phyloP scores from a whole-genome alignment of 495 filamentous ascomycete genomes.

The Podospora australis region DNA sequence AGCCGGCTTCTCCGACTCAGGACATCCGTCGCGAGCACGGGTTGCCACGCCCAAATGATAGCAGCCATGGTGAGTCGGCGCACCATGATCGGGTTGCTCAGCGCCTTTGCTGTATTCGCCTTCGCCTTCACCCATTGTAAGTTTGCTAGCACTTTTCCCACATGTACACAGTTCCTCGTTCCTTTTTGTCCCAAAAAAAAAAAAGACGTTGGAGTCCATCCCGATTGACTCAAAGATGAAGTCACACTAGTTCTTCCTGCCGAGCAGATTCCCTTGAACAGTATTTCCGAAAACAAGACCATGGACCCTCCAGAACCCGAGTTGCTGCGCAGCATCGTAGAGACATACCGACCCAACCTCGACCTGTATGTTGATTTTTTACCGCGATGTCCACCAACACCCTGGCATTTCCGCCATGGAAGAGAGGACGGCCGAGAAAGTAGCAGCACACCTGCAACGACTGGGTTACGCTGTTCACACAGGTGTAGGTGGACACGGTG shows the following conservation, averaged over 20 bases:
- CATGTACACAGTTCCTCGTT: neutral
- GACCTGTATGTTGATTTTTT: conserved; percentile 36
- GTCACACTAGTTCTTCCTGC: neutral
- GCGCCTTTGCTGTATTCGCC: neutral
- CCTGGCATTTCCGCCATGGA: conserved; percentile 49
- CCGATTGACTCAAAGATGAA: neutral
- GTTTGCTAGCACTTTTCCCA: neutral
- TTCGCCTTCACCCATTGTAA: neutral
- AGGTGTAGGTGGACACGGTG: conserved; percentile 51
- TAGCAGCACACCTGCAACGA: conserved; percentile 33
- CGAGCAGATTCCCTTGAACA: neutral
- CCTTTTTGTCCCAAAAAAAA: too few relatives aligned
- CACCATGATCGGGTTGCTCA: too few relatives aligned
- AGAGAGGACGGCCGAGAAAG: conserved; percentile 37
- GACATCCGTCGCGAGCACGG: too few relatives aligned
- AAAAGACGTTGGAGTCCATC: too few relatives aligned
- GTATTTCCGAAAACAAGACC: neutral
- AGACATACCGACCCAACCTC: neutral
- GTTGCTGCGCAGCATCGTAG: neutral
- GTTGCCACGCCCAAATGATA: too few relatives aligned
- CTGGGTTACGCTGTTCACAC: conserved; percentile 41
- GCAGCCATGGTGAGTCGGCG: too few relatives aligned
- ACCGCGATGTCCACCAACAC: conserved; percentile 41
- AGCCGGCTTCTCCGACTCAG: too few relatives aligned
- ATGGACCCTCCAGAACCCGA: neutral